A percentile compares a stretch with the other conserved stretches of the same genome.
Conservation (phyloP, 2,329 filamentous ascomycete genomes). For the Lecanicillium sp. region DNA sequence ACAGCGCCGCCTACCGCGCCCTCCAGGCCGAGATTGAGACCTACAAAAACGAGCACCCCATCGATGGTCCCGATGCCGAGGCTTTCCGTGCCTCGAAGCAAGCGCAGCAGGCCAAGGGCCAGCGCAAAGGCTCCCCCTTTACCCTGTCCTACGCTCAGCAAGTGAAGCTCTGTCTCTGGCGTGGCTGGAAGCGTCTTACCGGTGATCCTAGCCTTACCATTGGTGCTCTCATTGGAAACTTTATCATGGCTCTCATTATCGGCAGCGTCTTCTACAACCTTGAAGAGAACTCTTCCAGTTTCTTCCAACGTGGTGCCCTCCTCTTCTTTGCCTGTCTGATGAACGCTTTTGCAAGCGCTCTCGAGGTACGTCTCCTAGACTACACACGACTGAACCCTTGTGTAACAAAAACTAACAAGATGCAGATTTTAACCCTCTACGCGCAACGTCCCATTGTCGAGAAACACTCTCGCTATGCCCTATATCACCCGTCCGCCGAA, state of each 20-base stretch:
- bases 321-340: slow-evolving; percentile 84
- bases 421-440: slow-evolving; percentile 71
- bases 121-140: slow-evolving; percentile 67
- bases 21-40: slow-evolving; percentile 47
- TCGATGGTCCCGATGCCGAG: slow-evolving; percentile 47
- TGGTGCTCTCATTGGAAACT: slow-evolving; percentile 62
- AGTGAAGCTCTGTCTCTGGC: slow-evolving; percentile 68
- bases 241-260: slow-evolving; percentile 68
- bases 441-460: slow-evolving; percentile 87
- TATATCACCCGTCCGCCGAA: slow-evolving; percentile 86
- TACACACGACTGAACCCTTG: slow-evolving; percentile 10
- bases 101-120: slow-evolving; percentile 46
- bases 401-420: slow-evolving; percentile 3
- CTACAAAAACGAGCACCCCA: slow-evolving; percentile 44
- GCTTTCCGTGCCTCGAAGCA: slow-evolving; percentile 47
- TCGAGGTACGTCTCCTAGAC: slow-evolving; percentile 53
- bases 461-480: slow-evolving; percentile 77
- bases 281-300: slow-evolving; percentile 54
- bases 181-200: slow-evolving; percentile 68
- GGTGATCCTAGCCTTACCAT: slow-evolving; percentile 71
- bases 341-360: slow-evolving; percentile 73
- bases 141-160: slow-evolving; percentile 74
- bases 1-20: slow-evolving; percentile 39
- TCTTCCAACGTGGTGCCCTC: slow-evolving; percentile 71
- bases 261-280: slow-evolving; percentile 77